Conservation (phyloP, 495 filamentous ascomycete species). For the Pseudotulostoma volvatum region DNA sequence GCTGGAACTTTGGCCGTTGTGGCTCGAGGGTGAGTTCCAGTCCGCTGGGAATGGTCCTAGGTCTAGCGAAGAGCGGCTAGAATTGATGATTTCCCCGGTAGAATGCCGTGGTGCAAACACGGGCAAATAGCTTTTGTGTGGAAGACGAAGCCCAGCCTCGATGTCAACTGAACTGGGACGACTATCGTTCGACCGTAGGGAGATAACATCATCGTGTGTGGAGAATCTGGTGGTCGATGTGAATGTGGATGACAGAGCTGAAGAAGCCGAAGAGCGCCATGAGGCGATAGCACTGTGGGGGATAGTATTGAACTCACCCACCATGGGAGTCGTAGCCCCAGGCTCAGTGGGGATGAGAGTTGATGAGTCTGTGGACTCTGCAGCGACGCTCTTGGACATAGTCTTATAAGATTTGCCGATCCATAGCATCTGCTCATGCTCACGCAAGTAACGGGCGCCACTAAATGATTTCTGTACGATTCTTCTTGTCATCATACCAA, state of each 20-base stretch:
- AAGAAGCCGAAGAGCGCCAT: slow-evolving; percentile 24
- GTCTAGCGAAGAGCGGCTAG: too few species aligned
- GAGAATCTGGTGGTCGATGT: slow-evolving; percentile 16
- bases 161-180: slow-evolving; percentile 8
- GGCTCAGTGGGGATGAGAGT: slow-evolving; percentile 16
- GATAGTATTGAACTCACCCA: slow-evolving; percentile 26
- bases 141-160: slow-evolving; percentile 15
- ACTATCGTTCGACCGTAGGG: neutral
- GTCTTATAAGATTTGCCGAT: slow-evolving; percentile 35
- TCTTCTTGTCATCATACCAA: slow-evolving; percentile 43
- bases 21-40: too few species aligned
- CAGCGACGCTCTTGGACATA: slow-evolving; percentile 19
- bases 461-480: slow-evolving; percentile 47
- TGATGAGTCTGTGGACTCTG: slow-evolving; percentile 12
- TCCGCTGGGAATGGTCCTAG: too few species aligned
- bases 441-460: slow-evolving; percentile 44
- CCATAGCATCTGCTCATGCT: slow-evolving; percentile 59
- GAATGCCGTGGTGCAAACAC: slow-evolving; percentile 22
- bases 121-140: slow-evolving; percentile 16
- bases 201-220: slow-evolving; percentile 3
- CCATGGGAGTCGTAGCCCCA: slow-evolving; percentile 13
- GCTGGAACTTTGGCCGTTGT: neutral
- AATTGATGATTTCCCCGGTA: too few species aligned
- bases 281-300: slow-evolving; percentile 22
- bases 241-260: slow-evolving; percentile 23